Evolutionary conservation across 805 yeast genomes (phyloP).

Genomic region (Metschnikowia baotianmanensis): DNA sequence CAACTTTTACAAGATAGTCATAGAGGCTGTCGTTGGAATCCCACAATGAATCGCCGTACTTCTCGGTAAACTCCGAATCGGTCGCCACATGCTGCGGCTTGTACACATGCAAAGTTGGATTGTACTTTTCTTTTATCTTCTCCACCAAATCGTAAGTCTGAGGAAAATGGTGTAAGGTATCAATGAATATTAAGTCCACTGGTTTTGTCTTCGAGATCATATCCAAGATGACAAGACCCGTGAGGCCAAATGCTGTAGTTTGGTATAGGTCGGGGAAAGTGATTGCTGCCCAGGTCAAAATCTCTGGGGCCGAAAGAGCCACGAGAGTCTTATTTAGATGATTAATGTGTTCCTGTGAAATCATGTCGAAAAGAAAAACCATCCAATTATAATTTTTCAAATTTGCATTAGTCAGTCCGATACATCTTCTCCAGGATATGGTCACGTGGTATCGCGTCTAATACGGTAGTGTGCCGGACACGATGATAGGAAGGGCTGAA

Average conservation of each 20-base stretch:
- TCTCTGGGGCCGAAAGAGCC: slow-evolving; percentile 62
- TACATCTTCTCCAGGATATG: too few relatives aligned
- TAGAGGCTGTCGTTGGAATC: slow-evolving; percentile 75
- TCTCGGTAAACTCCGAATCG: slow-evolving; percentile 60
- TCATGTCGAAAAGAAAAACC: too few relatives aligned
- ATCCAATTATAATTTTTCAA: background rate
- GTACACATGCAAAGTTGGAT: slow-evolving; percentile 58
- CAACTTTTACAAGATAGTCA: slow-evolving; percentile 87
- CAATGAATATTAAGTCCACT: slow-evolving; percentile 79
- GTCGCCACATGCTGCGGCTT: slow-evolving; percentile 57
- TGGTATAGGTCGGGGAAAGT: slow-evolving; percentile 83
- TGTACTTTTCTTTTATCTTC: slow-evolving; percentile 53
- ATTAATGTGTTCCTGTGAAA: slow-evolving; percentile 50
- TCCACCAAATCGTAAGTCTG: slow-evolving; percentile 80
- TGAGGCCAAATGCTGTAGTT: slow-evolving; percentile 93
- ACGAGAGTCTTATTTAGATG: slow-evolving; percentile 64
- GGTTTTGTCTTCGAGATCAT: slow-evolving; percentile 55
- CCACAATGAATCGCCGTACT: slow-evolving; percentile 81
- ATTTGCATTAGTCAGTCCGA: slow-evolving; percentile 1
- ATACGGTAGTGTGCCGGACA: too few relatives aligned
- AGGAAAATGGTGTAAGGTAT: slow-evolving; percentile 92
- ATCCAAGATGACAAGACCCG: slow-evolving; percentile 86
- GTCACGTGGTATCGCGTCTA: too few relatives aligned
- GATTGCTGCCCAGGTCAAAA: slow-evolving; percentile 74
- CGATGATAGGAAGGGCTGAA: too few relatives aligned